Percentiles rank a stretch among this genome's conserved stretches.
These are phyloP conservation scores for Aristolochia californica DNA, from an alignment of 164 flowering plant species.

Conservation along the genomic window DNA sequence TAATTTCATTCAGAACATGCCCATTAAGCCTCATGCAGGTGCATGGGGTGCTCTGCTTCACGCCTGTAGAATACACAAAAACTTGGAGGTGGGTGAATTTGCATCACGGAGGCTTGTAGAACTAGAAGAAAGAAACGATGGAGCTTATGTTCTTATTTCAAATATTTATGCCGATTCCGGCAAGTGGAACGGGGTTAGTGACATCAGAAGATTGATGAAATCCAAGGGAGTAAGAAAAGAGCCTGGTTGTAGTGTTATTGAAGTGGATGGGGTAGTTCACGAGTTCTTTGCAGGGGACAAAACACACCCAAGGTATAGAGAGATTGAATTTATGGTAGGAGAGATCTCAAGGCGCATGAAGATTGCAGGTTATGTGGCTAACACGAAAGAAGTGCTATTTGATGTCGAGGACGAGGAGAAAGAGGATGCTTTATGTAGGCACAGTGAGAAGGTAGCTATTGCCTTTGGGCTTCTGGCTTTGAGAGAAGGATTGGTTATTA, in stretches of 20 bases:
- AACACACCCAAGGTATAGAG: constrained; percentile 29
- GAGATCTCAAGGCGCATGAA: constrained; percentile 32
- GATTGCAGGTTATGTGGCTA: constrained; percentile 31
- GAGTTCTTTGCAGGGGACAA: constrained; percentile 43
- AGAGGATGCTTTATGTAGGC: constrained; percentile 31
- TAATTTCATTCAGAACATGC: constrained; percentile 37
- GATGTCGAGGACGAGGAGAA: constrained; percentile 45
- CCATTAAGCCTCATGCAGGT: constrained; percentile 40
- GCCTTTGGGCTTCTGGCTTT: constrained; percentile 38
- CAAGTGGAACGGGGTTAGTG: constrained; percentile 32
- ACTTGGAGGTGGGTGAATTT: constrained; percentile 33
- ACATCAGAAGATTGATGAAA: constrained; percentile 34
- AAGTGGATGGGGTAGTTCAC: constrained; percentile 42
- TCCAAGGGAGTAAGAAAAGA: constrained; percentile 29
- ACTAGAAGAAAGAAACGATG: constrained; percentile 33
- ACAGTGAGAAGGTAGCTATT: constrained; percentile 44
- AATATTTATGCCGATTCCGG: constrained; percentile 36
- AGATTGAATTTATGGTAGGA: constrained; percentile 25
- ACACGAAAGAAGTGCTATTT: constrained; percentile 32
- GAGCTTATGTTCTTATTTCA: constrained; percentile 43
- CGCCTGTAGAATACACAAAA: constrained; percentile 38
- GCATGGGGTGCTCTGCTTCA: constrained; percentile 56
- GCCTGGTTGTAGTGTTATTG: constrained; percentile 61
- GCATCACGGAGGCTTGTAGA: constrained; percentile 37
- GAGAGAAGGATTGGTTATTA: not conserved